phyloP scores from a whole-genome alignment of 805 yeast genomes.

The Teunomyces panamensis region DNA sequence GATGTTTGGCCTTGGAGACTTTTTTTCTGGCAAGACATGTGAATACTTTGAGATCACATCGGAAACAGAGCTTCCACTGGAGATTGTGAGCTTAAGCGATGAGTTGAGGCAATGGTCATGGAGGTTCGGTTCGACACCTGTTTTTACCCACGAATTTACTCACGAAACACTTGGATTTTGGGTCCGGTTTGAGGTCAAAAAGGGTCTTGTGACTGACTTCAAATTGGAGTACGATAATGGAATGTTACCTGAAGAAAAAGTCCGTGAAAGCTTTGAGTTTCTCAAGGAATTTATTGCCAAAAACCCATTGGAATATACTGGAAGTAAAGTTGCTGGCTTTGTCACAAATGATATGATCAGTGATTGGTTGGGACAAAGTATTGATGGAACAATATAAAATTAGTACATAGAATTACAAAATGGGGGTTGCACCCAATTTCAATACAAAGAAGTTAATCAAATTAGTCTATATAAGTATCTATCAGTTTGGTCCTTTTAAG shows the following conservation, averaged over 20 bases:
- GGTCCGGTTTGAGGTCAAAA: conserved; percentile 47
- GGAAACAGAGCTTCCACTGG: conserved; percentile 30
- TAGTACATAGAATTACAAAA: background rate
- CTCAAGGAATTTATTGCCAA: conserved; percentile 23
- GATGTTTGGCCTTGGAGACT: conserved; percentile 32
- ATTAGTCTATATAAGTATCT: background rate
- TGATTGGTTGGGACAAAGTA: conserved; percentile 44
- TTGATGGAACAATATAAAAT: conserved; percentile 40
- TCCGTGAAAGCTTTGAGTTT: conserved; percentile 30
- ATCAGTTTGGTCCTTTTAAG: conserved; percentile 16
- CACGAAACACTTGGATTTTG: conserved; percentile 28
- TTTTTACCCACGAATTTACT: conserved; percentile 53
- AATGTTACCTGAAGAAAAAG: conserved; percentile 7
- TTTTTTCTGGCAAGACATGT: conserved; percentile 11
- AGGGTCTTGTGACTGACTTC: conserved; percentile 28
- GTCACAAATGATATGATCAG: conserved; percentile 41
- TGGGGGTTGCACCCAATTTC: background rate
- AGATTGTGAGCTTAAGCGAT: conserved; percentile 37
- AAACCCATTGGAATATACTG: conserved; percentile 28
- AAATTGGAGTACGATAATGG: conserved; percentile 13
- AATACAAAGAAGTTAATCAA: no score
- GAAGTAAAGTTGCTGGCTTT: conserved; percentile 44
- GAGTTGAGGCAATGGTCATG: conserved; percentile 63
- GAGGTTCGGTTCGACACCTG: conserved; percentile 76
- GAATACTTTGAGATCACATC: conserved; percentile 20